Evolutionary conservation across 805 yeast genomes (phyloP), one percentile per base, ranked within the genome.

Genomic region (Lipomyces anomalus): DNA sequence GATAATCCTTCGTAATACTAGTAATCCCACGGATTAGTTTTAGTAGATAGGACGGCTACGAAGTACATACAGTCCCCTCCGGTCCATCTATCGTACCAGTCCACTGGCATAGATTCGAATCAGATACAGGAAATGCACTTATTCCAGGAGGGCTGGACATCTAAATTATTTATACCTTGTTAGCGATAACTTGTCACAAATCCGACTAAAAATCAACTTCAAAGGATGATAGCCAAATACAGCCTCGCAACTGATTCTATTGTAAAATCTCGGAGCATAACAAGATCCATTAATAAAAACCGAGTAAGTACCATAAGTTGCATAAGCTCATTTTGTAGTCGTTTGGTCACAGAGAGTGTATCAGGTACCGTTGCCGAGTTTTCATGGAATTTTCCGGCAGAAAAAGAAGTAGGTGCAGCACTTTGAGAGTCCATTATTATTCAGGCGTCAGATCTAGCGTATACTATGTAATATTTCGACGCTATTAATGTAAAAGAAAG

Each of bases 61-160:
- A 11, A 16, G 7, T 11, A 43, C 57, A 17, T 48, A 55, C 58
- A 2, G 84, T 78, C 7, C 67, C 82, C 17, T 57, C 56, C 3
- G 82, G 81, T 1, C 84, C 84, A 29, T 71, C 74, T 37, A 79
- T 69, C 22, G 76, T 69, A 23, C 79, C 83, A 1, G 72, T 71
- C 84, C 84, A 78, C 40, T 64, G 63, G 37, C 74, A 68, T 43
- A 79, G 62, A 54, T 79, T 70, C 6, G 74, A 61, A 53, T 76
- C 80, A 17, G 72, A 64, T 38, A 65, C 71, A 2, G 81, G 81
- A 53, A 76, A 76, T 3, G 80, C 79, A 28, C 74, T 67, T 23
- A 76, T 63, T 2, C 80, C 80, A 1, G 76, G 73, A 2, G 74
- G 65, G 39, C 66, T 61, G 18, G 72, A 63, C 71, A 72, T 71